Percentiles rank a stretch among this genome's conserved stretches.
Evolutionary conservation across 1,139 yeast species (phyloP).

Genomic region (Ogataea hybrid): DNA sequence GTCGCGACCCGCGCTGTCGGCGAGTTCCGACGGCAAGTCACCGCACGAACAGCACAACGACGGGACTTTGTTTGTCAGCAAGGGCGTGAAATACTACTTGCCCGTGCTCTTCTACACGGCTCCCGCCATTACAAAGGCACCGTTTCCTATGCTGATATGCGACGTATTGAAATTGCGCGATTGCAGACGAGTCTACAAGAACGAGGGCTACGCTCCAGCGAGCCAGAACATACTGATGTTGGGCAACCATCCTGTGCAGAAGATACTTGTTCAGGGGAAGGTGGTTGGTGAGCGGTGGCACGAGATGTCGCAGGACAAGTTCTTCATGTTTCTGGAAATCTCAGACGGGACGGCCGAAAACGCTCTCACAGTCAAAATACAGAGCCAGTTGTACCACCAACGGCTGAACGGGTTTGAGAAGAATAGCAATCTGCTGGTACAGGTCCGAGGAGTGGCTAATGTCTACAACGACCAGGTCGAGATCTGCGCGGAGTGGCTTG

Average conservation of each 20-base stretch:
- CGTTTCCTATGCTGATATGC: constrained; percentile 33
- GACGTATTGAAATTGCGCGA: constrained; percentile 31
- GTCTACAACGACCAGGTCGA: constrained; percentile 24
- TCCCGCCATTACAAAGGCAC: constrained; percentile 27
- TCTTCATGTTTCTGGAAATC: constrained; percentile 18
- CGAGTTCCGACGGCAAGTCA: neutral
- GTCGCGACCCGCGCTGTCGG: neutral
- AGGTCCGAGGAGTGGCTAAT: constrained; percentile 20
- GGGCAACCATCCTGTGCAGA: constrained; percentile 38
- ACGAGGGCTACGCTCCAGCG: constrained; percentile 19
- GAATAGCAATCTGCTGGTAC: constrained; percentile 19
- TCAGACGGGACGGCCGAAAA: constrained; percentile 20
- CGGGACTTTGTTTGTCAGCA: constrained; percentile 32
- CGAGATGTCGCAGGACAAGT: constrained; percentile 10
- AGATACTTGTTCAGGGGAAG: constrained; percentile 34
- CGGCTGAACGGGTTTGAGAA: constrained; percentile 9
- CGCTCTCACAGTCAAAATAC: constrained; percentile 16
- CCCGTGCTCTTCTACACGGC: constrained; percentile 38
- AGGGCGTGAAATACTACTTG: constrained; percentile 33
- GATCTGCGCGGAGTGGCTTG: constrained; percentile 30
- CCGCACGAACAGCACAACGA: constrained; percentile 23
- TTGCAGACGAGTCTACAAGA: constrained; percentile 31
- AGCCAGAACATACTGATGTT: constrained; percentile 27
- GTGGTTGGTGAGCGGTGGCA: constrained; percentile 26
- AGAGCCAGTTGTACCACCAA: constrained; percentile 8